Evolutionary conservation across 176 grass and related monocot species (phyloP).

Genomic region (Oryza officinalis): DNA sequence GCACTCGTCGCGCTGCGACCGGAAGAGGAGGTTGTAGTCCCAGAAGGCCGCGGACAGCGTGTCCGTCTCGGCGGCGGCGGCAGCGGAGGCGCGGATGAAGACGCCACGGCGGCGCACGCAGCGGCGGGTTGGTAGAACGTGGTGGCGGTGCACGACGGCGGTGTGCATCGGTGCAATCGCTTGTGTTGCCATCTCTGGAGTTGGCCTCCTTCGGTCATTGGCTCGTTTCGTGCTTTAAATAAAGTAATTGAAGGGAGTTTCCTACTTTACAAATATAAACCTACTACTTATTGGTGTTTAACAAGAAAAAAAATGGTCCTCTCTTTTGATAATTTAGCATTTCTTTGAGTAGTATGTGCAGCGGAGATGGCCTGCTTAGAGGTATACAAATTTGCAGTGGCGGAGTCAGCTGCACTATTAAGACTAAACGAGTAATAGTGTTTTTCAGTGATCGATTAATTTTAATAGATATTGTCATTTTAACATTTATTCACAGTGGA

Average conservation of each 20-base stretch:
- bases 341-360: too few species aligned
- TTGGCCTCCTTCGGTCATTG: neutral
- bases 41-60: slow-evolving; percentile 64
- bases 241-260: neutral
- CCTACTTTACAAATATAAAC: too few species aligned
- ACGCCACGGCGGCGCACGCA: neutral
- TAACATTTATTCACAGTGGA: too few species aligned
- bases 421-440: too few species aligned
- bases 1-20: slow-evolving; percentile 77
- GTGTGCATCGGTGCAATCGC: slow-evolving; percentile 8
- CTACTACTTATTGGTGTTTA: neutral
- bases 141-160: slow-evolving; percentile 17
- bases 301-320: neutral
- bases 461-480: too few species aligned
- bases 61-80: slow-evolving; percentile 27
- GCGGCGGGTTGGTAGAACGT: neutral
- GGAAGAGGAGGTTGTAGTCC: slow-evolving; percentile 98
- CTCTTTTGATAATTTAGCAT: too few species aligned
- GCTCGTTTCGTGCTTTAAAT: neutral
- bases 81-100: neutral
- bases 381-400: too few species aligned
- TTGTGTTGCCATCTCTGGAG: slow-evolving; percentile 10
- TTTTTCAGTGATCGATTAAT: too few species aligned
- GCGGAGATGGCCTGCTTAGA: neutral
- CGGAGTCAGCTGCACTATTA: too few species aligned